phyloP scores from a whole-genome alignment of 148 eudicot species.

The Fagopyrum tataricum region DNA sequence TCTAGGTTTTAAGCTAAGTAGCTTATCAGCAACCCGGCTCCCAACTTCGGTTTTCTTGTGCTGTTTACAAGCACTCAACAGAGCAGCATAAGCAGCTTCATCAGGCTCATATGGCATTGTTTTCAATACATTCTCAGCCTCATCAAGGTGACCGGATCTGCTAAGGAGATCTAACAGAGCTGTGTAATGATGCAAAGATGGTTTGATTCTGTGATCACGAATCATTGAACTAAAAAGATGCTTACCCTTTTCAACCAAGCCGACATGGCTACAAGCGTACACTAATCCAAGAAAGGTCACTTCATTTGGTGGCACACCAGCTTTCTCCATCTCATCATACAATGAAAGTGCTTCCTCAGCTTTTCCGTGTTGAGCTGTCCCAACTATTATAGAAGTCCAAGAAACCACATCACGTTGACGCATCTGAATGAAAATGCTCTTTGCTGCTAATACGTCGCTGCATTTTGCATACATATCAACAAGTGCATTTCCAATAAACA shows the following conservation, averaged over 20 bases:
- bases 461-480: conserved; percentile 82
- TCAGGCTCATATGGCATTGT: conserved; percentile 64
- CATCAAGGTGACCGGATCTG: conserved; percentile 59
- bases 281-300: conserved; percentile 66
- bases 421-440: conserved; percentile 32
- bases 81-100: conserved; percentile 75
- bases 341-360: conserved; percentile 51
- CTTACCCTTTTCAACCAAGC: conserved; percentile 53
- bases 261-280: conserved; percentile 77
- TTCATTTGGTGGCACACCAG: conserved; percentile 55
- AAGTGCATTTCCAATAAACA: conserved; percentile 45
- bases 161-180: conserved; percentile 57
- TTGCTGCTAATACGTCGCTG: conserved; percentile 54
- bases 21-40: conserved; percentile 46
- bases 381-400: conserved; percentile 78
- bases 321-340: conserved; percentile 48
- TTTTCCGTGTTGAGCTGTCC: conserved; percentile 69
- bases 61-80: conserved; percentile 57
- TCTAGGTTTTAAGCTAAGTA: conserved; percentile 38
- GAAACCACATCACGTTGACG: conserved; percentile 49
- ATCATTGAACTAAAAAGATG: conserved; percentile 49
- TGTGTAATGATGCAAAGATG: conserved; percentile 70
- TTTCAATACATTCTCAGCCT: conserved; percentile 51
- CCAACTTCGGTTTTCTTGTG: conserved; percentile 36
- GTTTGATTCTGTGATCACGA: conserved; percentile 38